Evolutionary conservation across 441 rosid species (phyloP).

Genomic region (Corymbia calophylla): DNA sequence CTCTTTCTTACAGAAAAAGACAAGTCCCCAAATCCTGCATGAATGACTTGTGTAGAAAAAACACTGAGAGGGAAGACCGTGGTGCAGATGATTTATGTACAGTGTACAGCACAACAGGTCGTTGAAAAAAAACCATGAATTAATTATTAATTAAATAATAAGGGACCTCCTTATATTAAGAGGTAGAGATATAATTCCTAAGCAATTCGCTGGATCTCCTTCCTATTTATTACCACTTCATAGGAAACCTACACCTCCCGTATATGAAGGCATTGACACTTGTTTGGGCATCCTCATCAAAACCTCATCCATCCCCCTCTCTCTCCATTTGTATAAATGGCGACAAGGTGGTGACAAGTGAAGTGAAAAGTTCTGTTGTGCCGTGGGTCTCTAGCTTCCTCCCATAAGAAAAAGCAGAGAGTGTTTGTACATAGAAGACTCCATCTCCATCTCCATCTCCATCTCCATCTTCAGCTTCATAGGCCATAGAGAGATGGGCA

Average conservation of each 20-base stretch:
- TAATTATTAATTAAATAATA: not conserved
- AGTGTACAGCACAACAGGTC: not conserved
- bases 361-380: not conserved
- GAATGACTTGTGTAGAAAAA: not conserved
- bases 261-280: not conserved
- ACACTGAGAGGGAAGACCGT: not conserved
- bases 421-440: not conserved
- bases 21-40: not conserved
- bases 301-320: not conserved
- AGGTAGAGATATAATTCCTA: not conserved
- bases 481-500: slow-evolving; percentile 24
- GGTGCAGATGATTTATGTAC: not conserved
- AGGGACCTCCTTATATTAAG: not conserved
- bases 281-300: not conserved
- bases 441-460: not conserved
- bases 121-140: not conserved
- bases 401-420: not conserved
- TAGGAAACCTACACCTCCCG: not conserved
- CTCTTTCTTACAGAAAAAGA: not conserved
- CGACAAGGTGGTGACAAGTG: not conserved
- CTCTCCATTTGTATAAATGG: not conserved
- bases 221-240: not conserved
- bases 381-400: not conserved
- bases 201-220: not conserved
- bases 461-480: not conserved